Evolutionary conservation across 2,329 filamentous ascomycete genomes (phyloP).

Genomic region (Penicillium sp.): DNA sequence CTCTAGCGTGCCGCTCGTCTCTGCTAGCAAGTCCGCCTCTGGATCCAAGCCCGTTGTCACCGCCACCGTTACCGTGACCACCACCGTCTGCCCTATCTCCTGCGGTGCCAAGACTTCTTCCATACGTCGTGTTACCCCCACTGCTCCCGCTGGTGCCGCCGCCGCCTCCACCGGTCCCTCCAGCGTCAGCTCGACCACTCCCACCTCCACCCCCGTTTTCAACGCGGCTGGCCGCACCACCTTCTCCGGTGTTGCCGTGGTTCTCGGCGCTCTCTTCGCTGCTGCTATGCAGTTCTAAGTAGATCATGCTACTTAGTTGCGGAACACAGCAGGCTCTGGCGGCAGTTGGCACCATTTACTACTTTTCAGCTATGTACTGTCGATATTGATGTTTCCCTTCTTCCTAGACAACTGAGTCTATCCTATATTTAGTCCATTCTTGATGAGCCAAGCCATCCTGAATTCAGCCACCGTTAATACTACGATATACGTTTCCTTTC

Average conservation of each 20-base stretch:
- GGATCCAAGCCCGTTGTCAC: not conserved
- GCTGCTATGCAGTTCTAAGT: conserved; percentile 25
- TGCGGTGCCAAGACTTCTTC: conserved; percentile 8
- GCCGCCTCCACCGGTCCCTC: conserved; percentile 1
- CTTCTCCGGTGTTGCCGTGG: conserved; percentile 21
- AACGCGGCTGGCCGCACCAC: conserved; percentile 26
- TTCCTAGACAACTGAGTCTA: not conserved
- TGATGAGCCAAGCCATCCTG: not conserved
- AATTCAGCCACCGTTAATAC: conserved; percentile 2
- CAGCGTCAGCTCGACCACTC: not conserved
- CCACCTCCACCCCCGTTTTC: conserved; percentile 13
- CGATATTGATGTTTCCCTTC: not conserved
- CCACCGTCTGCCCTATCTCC: conserved; percentile 8
- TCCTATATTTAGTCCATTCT: not conserved
- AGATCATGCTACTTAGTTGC: not conserved
- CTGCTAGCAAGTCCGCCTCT: conserved; percentile 1
- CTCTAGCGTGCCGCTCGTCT: conserved; percentile 5
- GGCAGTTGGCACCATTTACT: not conserved
- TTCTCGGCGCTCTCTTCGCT: conserved; percentile 21
- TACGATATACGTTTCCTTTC: not conserved
- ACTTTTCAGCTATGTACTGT: not conserved
- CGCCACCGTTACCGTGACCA: conserved; percentile 5
- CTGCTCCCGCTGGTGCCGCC: conserved; percentile 6
- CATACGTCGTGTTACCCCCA: conserved; percentile 5
- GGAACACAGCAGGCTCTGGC: not conserved